These are phyloP conservation scores for Brasenia schreberi DNA, from an alignment of 164 flowering plant species.

Conservation along the genomic window DNA sequence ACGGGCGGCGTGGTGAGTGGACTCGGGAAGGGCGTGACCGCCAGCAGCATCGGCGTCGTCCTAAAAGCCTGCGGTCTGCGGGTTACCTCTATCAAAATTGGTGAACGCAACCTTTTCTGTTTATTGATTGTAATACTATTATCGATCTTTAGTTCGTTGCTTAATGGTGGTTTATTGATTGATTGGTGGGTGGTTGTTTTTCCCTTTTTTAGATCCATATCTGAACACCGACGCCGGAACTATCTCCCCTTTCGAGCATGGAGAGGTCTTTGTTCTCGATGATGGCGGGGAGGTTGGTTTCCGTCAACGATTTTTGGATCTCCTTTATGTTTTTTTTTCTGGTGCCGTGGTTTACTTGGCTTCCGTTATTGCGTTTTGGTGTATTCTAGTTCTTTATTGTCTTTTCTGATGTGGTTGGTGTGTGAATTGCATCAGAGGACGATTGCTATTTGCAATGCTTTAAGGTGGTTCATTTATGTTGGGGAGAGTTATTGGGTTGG, in stretches of 20 bases:
- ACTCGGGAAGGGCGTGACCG: slow-evolving; percentile 95
- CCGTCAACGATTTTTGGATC: not conserved
- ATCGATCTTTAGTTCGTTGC: not conserved
- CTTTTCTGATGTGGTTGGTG: too few species aligned
- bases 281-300: slow-evolving; percentile 88
- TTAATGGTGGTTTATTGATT: not conserved
- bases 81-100: slow-evolving; percentile 93
- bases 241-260: slow-evolving; percentile 98
- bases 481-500: too few species aligned
- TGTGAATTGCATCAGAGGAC: too few species aligned
- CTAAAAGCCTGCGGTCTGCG: slow-evolving; percentile 93
- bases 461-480: too few species aligned
- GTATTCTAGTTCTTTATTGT: too few species aligned
- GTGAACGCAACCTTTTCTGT: slow-evolving; percentile 18
- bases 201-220: slow-evolving; percentile 59
- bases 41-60: slow-evolving; percentile 89
- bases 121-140: not conserved
- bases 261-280: slow-evolving; percentile 95
- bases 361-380: not conserved
- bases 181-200: too few species aligned
- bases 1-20: slow-evolving; percentile 98
- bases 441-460: too few species aligned
- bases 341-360: not conserved
- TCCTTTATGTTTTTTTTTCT: not conserved
- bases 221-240: slow-evolving; percentile 97